These are phyloP conservation scores for Yarrowia sp. DNA, from an alignment of 805 yeast species.

Conservation along the genomic window DNA sequence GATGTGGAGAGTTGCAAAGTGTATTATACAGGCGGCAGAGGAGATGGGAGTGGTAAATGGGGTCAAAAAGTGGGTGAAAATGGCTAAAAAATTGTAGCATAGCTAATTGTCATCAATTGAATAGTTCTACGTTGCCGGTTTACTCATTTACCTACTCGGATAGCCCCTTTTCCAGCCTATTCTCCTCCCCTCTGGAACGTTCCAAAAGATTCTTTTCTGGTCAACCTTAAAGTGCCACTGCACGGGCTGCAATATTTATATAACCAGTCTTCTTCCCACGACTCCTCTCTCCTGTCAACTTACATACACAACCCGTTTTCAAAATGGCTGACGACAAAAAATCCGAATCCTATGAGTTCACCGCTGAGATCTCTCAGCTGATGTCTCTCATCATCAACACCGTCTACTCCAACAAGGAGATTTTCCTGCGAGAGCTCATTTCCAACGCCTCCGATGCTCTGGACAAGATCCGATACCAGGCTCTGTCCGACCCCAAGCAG, in stretches of 20 bases:
- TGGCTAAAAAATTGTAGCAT: too few relatives aligned
- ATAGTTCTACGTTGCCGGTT: too few relatives aligned
- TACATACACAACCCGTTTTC: not conserved
- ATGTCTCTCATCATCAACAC: conserved; percentile 99
- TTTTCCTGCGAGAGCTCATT: conserved; percentile 97
- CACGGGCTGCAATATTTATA: not conserved
- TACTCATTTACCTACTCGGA: too few relatives aligned
- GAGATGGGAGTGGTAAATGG: too few relatives aligned
- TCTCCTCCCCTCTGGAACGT: conserved; percentile 1
- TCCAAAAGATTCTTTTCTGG: conserved; percentile 29
- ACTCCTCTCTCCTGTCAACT: not conserved
- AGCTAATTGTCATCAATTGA: too few relatives aligned
- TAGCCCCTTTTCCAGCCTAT: not conserved
- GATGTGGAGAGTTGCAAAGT: not conserved
- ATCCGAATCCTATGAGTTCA: conserved; percentile 71
- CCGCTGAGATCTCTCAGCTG: conserved; percentile 99
- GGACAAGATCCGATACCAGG: conserved; percentile 97
- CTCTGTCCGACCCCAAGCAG: conserved; percentile 87
- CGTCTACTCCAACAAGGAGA: conserved; percentile 98
- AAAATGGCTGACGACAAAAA: conserved; percentile 22
- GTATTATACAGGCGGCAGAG: not conserved
- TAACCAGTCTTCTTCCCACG: not conserved
- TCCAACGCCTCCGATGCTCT: conserved; percentile 99
- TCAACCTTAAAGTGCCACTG: conserved; percentile 7
- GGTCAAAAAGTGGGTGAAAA: too few relatives aligned